Evolutionary conservation across 2,329 filamentous ascomycete species (phyloP), one percentile per base, ranked within the genome.

Genomic region (Cladosporium velox): DNA sequence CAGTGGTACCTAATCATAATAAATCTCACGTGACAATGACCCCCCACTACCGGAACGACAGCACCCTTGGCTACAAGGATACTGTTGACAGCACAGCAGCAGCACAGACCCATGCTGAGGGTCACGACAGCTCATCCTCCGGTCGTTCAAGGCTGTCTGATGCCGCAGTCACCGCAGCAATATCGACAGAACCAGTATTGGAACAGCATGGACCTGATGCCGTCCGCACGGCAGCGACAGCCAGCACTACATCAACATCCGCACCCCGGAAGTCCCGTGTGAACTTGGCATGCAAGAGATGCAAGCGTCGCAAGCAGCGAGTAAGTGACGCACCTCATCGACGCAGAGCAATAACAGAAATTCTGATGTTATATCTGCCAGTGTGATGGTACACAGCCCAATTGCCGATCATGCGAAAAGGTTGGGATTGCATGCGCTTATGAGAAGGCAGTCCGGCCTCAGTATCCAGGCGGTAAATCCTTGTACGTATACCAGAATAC

Each of bases 271-370:
- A 65, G 34, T 38, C 38, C 41, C 63, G 63, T 6, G 63, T 65
- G 18, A 52, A 44, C n/a, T 30, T 65, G 63, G 63, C 63, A 6
- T 65, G 63, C 41, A 59, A 65, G 10, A 49, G 63, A 14, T 65
- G 63, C 54, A 65, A 65, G 38, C 63, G 55, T 18, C 41, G 63
- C 47, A 65, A 65, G 24, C 63, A 65, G 30, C 54, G 63, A 18
- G 63, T 65, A 59, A 26, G 54, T 38, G 47, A 49, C 38, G 41
- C 41, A 21, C 41, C 41, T 47, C n/a, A 4, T 24, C 12, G 21
- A 41, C 11, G n/a, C 12, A 30, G 11, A 26, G 34, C 14, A 26
- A 38, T 41, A 59, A n/a, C 41, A 47, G 41, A 47, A 21, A 21
- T 47, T 12, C 51, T 44, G 35, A 54, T 14, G 28, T n/a, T 51